Conservation (phyloP, 2,329 filamentous ascomycete species). For the Trichoderma sp. region DNA sequence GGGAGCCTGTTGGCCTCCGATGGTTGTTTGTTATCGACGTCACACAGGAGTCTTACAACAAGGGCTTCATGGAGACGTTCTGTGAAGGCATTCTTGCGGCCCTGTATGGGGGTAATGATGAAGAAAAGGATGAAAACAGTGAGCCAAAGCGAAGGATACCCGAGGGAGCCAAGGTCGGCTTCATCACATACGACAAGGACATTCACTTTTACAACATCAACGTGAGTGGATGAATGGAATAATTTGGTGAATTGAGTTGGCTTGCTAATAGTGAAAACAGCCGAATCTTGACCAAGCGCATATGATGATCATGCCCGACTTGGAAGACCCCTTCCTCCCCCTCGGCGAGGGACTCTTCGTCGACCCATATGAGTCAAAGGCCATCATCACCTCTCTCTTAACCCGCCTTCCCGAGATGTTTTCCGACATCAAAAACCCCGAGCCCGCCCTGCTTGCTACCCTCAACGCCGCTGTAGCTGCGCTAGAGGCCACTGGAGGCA, state of each 20-base stretch:
- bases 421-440: constrained; percentile 81
- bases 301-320: constrained; percentile 97
- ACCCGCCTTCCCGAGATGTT: constrained; percentile 82
- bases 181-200: constrained; percentile 94
- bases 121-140: constrained; percentile 48
- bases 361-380: constrained; percentile 85
- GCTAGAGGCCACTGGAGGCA: constrained; percentile 82
- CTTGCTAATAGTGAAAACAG: constrained; percentile 38
- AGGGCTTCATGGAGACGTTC: constrained; percentile 84
- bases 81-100: constrained; percentile 84
- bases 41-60: constrained; percentile 85
- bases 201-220: constrained; percentile 98
- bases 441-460: constrained; percentile 81
- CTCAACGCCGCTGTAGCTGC: constrained; percentile 82
- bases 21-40: constrained; percentile 94
- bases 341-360: constrained; percentile 91
- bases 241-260: background rate
- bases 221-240: constrained; percentile 46
- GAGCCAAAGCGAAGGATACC: constrained; percentile 62
- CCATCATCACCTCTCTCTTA: constrained; percentile 84
- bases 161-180: constrained; percentile 80
- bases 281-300: constrained; percentile 79
- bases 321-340: constrained; percentile 94
- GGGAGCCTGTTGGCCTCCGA: constrained; percentile 81
- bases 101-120: constrained; percentile 69